These are phyloP conservation scores for Ophiostoma ulmi DNA, from an alignment of 2,329 filamentous ascomycete species.

Conservation along the genomic window DNA sequence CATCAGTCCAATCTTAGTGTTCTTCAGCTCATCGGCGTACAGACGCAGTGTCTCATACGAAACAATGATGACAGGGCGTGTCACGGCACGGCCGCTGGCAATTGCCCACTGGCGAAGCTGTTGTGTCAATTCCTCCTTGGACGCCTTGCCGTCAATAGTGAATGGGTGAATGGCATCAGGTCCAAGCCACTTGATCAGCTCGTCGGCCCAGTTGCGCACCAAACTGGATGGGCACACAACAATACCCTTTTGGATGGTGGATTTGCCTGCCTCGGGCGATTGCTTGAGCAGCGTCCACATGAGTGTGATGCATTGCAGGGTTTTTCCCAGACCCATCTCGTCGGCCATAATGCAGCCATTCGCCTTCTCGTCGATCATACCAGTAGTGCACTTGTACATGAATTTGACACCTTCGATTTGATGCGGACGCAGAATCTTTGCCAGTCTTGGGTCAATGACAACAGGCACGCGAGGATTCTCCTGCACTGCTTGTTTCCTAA, in stretches of 20 bases:
- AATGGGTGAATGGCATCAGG: constrained; percentile 87
- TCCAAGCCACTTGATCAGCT: constrained; percentile 93
- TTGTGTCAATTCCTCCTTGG: constrained; percentile 84
- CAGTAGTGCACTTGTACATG: constrained; percentile 89
- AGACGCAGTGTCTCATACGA: constrained; percentile 94
- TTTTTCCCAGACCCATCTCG: constrained; percentile 97
- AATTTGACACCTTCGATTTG: constrained; percentile 98
- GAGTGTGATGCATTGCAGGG: constrained; percentile 89
- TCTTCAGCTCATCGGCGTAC: constrained; percentile 83
- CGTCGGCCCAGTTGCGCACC: constrained; percentile 97
- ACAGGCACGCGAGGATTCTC: constrained; percentile 88
- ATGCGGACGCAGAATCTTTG: constrained; percentile 90
- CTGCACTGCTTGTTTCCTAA: constrained; percentile 76
- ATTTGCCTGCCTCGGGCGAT: constrained; percentile 87
- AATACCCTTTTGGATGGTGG: constrained; percentile 92
- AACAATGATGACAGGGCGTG: constrained; percentile 89
- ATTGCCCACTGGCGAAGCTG: constrained; percentile 96
- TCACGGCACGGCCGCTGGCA: constrained; percentile 80
- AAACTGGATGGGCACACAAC: constrained; percentile 95
- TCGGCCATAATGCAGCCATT: constrained; percentile 99
- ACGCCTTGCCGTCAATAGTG: constrained; percentile 92
- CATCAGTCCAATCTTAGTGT: constrained; percentile 85
- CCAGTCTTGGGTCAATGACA: constrained; percentile 84
- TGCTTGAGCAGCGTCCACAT: constrained; percentile 97
- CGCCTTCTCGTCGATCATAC: constrained; percentile 88